Conservation (phyloP, 2,329 filamentous ascomycete species). For the Cladophialophora immunda region DNA sequence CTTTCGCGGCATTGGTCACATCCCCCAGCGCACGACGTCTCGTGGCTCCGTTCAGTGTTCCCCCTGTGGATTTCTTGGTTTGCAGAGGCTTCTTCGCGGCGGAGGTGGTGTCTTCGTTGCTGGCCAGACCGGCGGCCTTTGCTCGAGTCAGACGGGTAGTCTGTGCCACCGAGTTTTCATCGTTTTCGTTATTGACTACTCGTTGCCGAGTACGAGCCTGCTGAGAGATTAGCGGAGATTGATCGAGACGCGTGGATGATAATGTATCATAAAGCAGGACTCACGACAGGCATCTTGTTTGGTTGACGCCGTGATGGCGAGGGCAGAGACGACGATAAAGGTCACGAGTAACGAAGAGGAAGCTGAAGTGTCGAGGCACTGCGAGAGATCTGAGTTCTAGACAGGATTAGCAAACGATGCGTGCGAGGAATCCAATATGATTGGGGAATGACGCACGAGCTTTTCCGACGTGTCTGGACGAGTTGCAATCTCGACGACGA, state of each 20-base stretch:
- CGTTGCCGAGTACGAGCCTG: slow-evolving; percentile 78
- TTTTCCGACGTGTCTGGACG: slow-evolving; percentile 34
- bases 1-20: slow-evolving; percentile 91
- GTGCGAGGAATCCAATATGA: slow-evolving; percentile 34
- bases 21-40: slow-evolving; percentile 88
- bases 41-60: slow-evolving; percentile 59
- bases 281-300: slow-evolving; percentile 41
- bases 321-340: slow-evolving; percentile 2
- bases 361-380: slow-evolving; percentile 22
- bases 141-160: slow-evolving; percentile 90
- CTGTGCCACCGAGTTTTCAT: slow-evolving; percentile 76
- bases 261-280: slow-evolving; percentile 19
- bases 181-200: slow-evolving; percentile 88
- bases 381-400: slow-evolving; percentile 15
- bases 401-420: slow-evolving; percentile 29
- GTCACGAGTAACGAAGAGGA: slow-evolving; percentile 21
- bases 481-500: slow-evolving; percentile 14
- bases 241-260: slow-evolving; percentile 23
- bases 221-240: slow-evolving; percentile 52
- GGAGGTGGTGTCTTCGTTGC: slow-evolving; percentile 65
- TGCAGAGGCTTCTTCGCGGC: slow-evolving; percentile 70
- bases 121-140: slow-evolving; percentile 77
- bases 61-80: slow-evolving; percentile 71
- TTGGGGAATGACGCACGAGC: slow-evolving; percentile 42
- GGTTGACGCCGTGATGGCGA: slow-evolving; percentile 31